Evolutionary conservation across 176 grass and related monocot species (phyloP), one percentile per base, ranked within the genome.

Genomic region (Miscanthus lutarioriparius): DNA sequence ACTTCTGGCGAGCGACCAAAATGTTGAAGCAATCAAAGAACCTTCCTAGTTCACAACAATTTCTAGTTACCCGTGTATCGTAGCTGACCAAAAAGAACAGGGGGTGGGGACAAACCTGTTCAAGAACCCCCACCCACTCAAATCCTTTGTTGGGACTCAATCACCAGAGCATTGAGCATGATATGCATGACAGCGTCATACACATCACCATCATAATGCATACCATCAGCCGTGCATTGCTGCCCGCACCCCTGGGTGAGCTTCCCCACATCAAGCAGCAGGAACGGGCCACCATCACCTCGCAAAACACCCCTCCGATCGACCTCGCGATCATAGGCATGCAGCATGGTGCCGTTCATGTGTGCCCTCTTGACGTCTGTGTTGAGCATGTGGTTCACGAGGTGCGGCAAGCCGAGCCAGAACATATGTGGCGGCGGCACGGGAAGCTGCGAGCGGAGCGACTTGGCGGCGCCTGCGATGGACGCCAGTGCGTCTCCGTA

Each of bases 111-210:
- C 80, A 91, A 86, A 91, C 70, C 89, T 91, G 76, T 84, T 91
- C 70, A 84, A 91, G 70, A 87, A 87, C 76, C 75, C 83, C 72
- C 66, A 87, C 71, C 62, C 67, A 84, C n/a, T 94, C 89, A 94
- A 45, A 94, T 85, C 69, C 85, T 80, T 80, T 97, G 83, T 27
- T 92, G 90, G 10, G 95, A 97, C 53, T 97, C 92, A n/a, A 91
- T 84, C 84, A 97, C 74, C 72, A 97, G 78, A 16, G 91, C 91
- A 83, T 97, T 97, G 44, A 97, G 87, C 90, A 97, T 88, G 79
- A 97, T 95, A 64, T 97, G 91, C 86, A 97, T 67, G 22, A 86
- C 86, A 3, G 95, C 95, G 0, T 97, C 92, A 3, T 93, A 97
- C 8, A 97, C 92, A 14, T 74, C 80, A 0, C 82, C 70, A 4